A percentile compares a stretch with the other conserved stretches of the same genome.
phyloP scores from a whole-genome alignment of 23 red algal species.

The Gracilaria caudata region DNA sequence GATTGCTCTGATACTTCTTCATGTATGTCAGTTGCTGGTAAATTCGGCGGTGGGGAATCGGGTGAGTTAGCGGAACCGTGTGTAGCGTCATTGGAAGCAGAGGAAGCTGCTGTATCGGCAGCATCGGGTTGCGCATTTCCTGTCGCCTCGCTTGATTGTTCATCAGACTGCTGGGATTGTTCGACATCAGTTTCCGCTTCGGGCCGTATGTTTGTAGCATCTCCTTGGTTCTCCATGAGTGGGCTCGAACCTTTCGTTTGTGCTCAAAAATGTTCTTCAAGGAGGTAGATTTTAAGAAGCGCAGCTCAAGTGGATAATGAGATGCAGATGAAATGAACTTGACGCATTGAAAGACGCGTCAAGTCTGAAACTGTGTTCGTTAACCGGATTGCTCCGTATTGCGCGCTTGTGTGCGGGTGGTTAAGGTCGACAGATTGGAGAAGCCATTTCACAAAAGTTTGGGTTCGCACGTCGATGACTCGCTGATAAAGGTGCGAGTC shows the following conservation, averaged over 20 bases:
- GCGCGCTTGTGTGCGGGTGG: neutral
- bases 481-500: neutral
- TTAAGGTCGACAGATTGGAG: neutral
- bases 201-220: neutral
- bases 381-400: neutral
- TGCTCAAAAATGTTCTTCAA: neutral
- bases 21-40: neutral
- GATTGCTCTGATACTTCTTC: neutral
- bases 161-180: neutral
- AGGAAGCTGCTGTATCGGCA: neutral
- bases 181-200: neutral
- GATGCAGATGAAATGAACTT: neutral
- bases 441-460: neutral
- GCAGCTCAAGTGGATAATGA: neutral
- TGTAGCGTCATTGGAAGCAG: neutral
- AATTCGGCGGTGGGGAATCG: neutral
- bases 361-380: neutral
- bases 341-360: neutral
- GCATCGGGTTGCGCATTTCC: neutral
- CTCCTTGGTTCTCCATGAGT: conserved; percentile 16
- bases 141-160: neutral
- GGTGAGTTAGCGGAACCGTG: neutral
- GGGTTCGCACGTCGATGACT: neutral
- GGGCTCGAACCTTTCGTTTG: neutral
- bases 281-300: neutral